A percentile compares a stretch with the other conserved stretches of the same genome.
These are phyloP conservation scores for Pseudovirgaria hyperparasitica DNA, from an alignment of 2,329 filamentous ascomycete species.

Conservation along the genomic window DNA sequence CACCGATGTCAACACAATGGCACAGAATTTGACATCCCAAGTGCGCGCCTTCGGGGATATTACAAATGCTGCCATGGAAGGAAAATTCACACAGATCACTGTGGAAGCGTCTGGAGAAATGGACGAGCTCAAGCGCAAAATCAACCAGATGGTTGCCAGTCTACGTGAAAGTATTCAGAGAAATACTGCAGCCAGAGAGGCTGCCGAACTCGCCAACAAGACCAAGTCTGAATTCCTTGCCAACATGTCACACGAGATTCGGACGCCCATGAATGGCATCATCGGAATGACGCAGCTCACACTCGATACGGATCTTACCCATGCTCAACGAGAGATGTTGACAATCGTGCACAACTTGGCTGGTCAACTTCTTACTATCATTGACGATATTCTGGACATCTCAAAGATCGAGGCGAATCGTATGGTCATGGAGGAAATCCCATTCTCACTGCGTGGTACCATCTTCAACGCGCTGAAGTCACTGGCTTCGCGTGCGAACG, in stretches of 20 bases:
- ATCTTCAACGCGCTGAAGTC: slow-evolving; percentile 98
- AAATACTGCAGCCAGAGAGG: slow-evolving; percentile 90
- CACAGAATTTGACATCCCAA: slow-evolving; percentile 75
- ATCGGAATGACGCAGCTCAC: slow-evolving; percentile 97
- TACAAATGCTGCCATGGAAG: slow-evolving; percentile 92
- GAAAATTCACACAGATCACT: slow-evolving; percentile 93
- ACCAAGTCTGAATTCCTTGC: slow-evolving; percentile 97
- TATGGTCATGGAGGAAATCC: slow-evolving; percentile 97
- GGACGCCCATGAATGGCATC: slow-evolving; percentile 95
- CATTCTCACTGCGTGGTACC: slow-evolving; percentile 83
- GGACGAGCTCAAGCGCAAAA: slow-evolving; percentile 97
- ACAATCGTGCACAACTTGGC: slow-evolving; percentile 96
- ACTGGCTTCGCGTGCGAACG: slow-evolving; percentile 91
- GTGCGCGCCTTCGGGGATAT: slow-evolving; percentile 97
- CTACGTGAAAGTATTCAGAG: slow-evolving; percentile 90
- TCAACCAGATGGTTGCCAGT: slow-evolving; percentile 98
- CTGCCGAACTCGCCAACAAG: slow-evolving; percentile 91
- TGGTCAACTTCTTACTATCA: slow-evolving; percentile 92
- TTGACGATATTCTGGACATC: slow-evolving; percentile 65
- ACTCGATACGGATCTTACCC: slow-evolving; percentile 82
- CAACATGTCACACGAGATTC: slow-evolving; percentile 98
- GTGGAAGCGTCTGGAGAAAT: slow-evolving; percentile 97
- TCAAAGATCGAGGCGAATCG: slow-evolving; percentile 82
- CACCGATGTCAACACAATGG: slow-evolving; percentile 89
- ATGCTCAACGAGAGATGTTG: slow-evolving; percentile 94